phyloP scores from a whole-genome alignment of 106 monocot genomes.

The Acorus gramineus region DNA sequence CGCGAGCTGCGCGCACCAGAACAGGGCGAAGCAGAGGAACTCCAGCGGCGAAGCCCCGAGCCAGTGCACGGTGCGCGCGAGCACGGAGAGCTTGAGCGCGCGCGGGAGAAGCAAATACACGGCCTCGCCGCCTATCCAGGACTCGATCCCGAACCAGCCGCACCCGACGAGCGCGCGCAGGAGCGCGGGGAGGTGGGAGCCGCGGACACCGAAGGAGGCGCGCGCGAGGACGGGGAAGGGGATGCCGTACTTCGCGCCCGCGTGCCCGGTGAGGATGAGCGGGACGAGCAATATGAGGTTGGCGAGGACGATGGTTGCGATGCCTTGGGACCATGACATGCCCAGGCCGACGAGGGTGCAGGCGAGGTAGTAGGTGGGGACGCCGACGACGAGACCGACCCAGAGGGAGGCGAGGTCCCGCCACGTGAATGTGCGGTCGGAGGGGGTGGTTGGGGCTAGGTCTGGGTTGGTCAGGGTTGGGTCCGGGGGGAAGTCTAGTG shows the following conservation, averaged over 20 bases:
- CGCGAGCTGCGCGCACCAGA: constrained; percentile 66
- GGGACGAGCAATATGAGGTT: constrained; percentile 41
- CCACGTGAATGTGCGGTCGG: constrained; percentile 38
- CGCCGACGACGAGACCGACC: constrained; percentile 66
- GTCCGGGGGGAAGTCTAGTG: not conserved
- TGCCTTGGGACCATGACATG: constrained; percentile 68
- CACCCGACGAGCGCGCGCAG: constrained; percentile 82
- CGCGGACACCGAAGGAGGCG: constrained; percentile 63
- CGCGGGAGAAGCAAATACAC: constrained; percentile 57
- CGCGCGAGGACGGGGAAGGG: constrained; percentile 90
- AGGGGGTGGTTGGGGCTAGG: constrained; percentile 33
- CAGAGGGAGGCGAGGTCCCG: constrained; percentile 55
- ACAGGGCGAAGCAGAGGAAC: constrained; percentile 56
- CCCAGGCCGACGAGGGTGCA: constrained; percentile 65
- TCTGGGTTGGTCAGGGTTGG: constrained; percentile 14
- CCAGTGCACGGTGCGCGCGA: constrained; percentile 9
- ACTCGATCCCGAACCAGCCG: constrained; percentile 91
- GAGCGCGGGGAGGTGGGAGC: constrained; percentile 68
- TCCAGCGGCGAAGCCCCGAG: constrained; percentile 40
- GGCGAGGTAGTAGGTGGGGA: constrained; percentile 76
- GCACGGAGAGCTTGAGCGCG: constrained; percentile 19
- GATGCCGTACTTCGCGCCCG: constrained; percentile 60
- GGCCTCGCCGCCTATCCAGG: constrained; percentile 89
- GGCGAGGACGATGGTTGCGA: constrained; percentile 41
- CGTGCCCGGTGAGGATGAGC: constrained; percentile 52